A percentile compares a stretch with the other conserved stretches of the same genome.
phyloP scores from a whole-genome alignment of 176 grass and related monocot species.

The Hyparrhenia diplandra region DNA sequence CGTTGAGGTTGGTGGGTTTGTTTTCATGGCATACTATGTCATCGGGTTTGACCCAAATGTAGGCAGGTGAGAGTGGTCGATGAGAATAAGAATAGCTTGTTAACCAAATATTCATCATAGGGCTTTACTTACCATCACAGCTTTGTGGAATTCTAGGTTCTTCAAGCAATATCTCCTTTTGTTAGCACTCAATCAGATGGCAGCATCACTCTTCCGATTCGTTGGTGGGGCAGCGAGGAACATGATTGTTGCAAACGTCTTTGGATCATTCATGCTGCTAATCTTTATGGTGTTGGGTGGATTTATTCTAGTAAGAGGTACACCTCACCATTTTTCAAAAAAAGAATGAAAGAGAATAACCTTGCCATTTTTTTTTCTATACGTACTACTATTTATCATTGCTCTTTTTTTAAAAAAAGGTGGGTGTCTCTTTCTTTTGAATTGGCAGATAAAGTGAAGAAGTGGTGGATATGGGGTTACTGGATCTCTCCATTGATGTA shows the following conservation, averaged over 20 bases:
- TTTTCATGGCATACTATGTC: constrained; percentile 79
- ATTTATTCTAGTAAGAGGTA: constrained; percentile 79
- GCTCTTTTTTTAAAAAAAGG: not conserved
- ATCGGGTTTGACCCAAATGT: constrained; percentile 80
- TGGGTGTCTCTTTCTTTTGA: not conserved
- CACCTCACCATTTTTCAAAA: constrained; percentile 1
- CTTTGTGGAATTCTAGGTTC: constrained; percentile 41
- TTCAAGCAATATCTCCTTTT: constrained; percentile 84
- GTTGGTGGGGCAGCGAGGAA: constrained; percentile 63
- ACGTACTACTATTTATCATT: not conserved
- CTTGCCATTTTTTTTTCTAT: too few relatives aligned
- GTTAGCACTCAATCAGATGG: constrained; percentile 76
- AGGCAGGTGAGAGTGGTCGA: constrained; percentile 58
- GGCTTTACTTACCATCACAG: not conserved
- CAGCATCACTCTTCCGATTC: constrained; percentile 67
- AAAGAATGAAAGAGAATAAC: constrained; percentile 66
- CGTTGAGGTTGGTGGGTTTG: constrained; percentile 69
- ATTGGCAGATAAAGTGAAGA: constrained; percentile 13
- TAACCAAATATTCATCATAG: not conserved
- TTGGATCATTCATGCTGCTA: constrained; percentile 72
- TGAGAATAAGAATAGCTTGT: not conserved
- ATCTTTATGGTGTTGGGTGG: constrained; percentile 73
- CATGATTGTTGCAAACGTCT: constrained; percentile 84
- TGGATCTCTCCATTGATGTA: constrained; percentile 97
- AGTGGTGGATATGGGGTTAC: constrained; percentile 97